These are phyloP conservation scores for Fusarium sp. DNA, from an alignment of 2,329 filamentous ascomycete species.

Conservation along the genomic window DNA sequence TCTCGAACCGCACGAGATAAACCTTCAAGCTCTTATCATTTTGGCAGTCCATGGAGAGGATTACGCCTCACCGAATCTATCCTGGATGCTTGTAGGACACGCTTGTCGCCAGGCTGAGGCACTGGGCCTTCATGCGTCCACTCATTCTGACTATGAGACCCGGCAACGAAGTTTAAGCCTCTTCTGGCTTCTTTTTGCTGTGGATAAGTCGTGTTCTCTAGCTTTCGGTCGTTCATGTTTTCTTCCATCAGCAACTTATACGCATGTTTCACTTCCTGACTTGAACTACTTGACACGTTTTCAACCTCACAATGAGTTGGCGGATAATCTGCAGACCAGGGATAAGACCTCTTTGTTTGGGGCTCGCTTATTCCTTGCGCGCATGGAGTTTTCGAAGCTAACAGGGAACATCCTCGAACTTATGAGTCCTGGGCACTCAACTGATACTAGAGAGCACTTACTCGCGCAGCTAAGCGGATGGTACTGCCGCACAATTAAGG, in stretches of 20 bases:
- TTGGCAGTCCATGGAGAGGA: slow-evolving; percentile 21
- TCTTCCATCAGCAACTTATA: neutral
- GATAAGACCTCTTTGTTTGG: neutral
- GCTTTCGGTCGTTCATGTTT: slow-evolving; percentile 19
- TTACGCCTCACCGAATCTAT: slow-evolving; percentile 16
- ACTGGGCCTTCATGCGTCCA: neutral
- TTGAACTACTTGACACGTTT: neutral
- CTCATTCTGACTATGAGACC: neutral
- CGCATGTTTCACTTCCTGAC: neutral
- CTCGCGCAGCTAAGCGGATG: neutral
- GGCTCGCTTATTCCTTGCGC: neutral
- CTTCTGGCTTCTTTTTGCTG: slow-evolving; percentile 23
- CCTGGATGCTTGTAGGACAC: slow-evolving; percentile 30
- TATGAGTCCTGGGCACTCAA: too few species aligned
- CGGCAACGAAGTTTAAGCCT: slow-evolving; percentile 3
- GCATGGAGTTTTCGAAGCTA: neutral
- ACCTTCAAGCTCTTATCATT: slow-evolving; percentile 10
- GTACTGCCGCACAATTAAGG: neutral
- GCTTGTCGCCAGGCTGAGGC: slow-evolving; percentile 25
- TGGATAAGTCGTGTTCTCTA: slow-evolving; percentile 25
- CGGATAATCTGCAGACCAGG: fast-evolving
- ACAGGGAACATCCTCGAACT: neutral
- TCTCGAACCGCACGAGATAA: slow-evolving; percentile 6
- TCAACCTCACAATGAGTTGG: neutral
- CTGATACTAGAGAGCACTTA: neutral